phyloP scores from a whole-genome alignment of 2,329 filamentous ascomycete genomes.

The Aspergillus caelatus region DNA sequence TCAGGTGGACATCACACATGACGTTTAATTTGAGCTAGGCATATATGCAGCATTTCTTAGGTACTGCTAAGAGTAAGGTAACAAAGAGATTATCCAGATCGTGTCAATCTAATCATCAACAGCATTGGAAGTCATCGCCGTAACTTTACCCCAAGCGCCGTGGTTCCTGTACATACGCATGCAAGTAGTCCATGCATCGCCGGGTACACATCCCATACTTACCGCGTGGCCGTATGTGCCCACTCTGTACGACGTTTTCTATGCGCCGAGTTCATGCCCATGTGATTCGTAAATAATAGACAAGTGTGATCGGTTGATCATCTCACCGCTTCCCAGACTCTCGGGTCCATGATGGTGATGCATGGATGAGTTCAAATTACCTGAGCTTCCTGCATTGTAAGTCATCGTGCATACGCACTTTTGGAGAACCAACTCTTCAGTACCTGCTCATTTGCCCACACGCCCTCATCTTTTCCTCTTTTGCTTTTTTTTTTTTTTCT shows the following conservation, averaged over 20 bases:
- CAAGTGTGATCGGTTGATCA: constrained; percentile 14
- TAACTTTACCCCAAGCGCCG: neutral
- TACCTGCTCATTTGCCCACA: neutral
- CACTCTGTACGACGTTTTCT: neutral
- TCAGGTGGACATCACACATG: neutral
- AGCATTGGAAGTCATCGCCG: neutral
- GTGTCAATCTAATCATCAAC: neutral
- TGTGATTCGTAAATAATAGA: constrained; percentile 10
- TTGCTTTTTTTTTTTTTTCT: neutral
- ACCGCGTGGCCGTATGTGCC: neutral
- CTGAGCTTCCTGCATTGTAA: constrained; percentile 6
- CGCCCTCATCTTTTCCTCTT: neutral
- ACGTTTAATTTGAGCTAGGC: neutral
- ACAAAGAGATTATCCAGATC: neutral
- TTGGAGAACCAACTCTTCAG: neutral
- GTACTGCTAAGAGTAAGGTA: neutral
- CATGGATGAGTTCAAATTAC: neutral
- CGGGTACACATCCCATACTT: constrained; percentile 3
- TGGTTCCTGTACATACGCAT: constrained; percentile 2
- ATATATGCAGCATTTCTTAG: neutral
- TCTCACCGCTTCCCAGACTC: constrained; percentile 23
- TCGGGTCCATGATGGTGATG: constrained; percentile 18
- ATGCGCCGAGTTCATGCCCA: neutral
- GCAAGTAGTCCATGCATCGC: constrained; percentile 2
- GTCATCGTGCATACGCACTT: constrained; percentile 3